Evolutionary conservation across 148 eudicot species (phyloP).

Genomic region (Silene conica): DNA sequence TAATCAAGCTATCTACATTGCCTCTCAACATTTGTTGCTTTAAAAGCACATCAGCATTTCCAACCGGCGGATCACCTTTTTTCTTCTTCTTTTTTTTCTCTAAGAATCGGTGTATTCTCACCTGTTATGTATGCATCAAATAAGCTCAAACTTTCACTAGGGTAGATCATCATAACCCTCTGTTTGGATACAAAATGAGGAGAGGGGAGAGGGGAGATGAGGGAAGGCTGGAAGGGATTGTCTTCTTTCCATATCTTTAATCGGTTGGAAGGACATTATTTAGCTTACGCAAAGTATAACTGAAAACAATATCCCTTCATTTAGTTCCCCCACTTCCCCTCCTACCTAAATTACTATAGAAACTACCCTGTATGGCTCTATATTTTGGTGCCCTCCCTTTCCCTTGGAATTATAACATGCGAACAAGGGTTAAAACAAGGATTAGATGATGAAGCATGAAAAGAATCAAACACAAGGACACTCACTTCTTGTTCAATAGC

Average conservation of each 20-base stretch:
- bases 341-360: too few relatives aligned
- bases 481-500: constrained; percentile 94
- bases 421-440: background rate
- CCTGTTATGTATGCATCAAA: constrained; percentile 35
- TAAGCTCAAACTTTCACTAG: background rate
- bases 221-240: background rate
- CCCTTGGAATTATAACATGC: background rate
- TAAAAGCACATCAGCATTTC: constrained; percentile 27
- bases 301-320: too few relatives aligned
- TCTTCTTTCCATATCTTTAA: background rate
- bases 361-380: background rate
- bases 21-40: constrained; percentile 50
- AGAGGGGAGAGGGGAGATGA: background rate
- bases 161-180: background rate
- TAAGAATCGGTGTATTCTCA: constrained; percentile 64
- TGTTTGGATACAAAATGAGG: background rate
- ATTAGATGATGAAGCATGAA: constrained; percentile 1
- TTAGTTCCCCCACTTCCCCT: background rate
- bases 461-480: constrained; percentile 14
- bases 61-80: constrained; percentile 32
- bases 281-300: too few relatives aligned
- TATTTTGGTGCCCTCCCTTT: background rate
- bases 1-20: constrained; percentile 58
- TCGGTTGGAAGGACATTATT: too few relatives aligned
- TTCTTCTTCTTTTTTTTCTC: constrained; percentile 59